A percentile compares a stretch with the other conserved stretches of the same genome.
These are phyloP conservation scores for Podaxis pistillaris DNA, from an alignment of 768 basidiomycete species.

Conservation along the genomic window DNA sequence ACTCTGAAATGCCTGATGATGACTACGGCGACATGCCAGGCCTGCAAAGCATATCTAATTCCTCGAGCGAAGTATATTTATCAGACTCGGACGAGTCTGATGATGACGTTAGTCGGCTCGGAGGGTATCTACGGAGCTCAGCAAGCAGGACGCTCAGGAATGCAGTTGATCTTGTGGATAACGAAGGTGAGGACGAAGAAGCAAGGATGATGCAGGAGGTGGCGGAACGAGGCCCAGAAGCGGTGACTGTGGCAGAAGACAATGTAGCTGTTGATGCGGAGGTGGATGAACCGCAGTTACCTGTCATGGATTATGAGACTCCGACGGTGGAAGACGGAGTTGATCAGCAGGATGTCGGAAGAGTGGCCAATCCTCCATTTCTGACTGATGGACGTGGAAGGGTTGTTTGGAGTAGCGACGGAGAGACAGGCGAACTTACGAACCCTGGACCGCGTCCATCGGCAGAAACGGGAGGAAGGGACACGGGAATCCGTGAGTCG, in stretches of 20 bases:
- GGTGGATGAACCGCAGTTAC: conserved; percentile 3
- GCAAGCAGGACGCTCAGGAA: conserved; percentile 17
- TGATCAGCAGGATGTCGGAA: neutral
- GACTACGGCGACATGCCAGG: conserved; percentile 34
- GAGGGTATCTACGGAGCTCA: neutral
- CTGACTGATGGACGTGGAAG: conserved; percentile 65
- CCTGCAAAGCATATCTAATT: conserved; percentile 33
- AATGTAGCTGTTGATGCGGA: neutral
- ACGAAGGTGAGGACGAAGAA: conserved; percentile 5
- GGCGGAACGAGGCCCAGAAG: conserved; percentile 4
- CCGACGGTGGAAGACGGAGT: conserved; percentile 2
- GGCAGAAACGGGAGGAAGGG: conserved; percentile 7
- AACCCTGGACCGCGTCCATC: conserved; percentile 3
- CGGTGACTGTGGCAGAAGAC: neutral
- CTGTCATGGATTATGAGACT: neutral
- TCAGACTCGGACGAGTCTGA: conserved; percentile 24
- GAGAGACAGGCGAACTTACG: conserved; percentile 12
- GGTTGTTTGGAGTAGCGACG: conserved; percentile 44
- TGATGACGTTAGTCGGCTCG: conserved; percentile 17
- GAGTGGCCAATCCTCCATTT: conserved; percentile 44
- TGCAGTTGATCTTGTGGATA: conserved; percentile 15
- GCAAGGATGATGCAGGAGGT: neutral
- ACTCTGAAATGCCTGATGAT: conserved; percentile 15
- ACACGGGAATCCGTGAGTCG: neutral
- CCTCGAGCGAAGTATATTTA: conserved; percentile 29